Evolutionary conservation across 805 yeast species (phyloP).

Genomic region (Candida rishiriensis): DNA sequence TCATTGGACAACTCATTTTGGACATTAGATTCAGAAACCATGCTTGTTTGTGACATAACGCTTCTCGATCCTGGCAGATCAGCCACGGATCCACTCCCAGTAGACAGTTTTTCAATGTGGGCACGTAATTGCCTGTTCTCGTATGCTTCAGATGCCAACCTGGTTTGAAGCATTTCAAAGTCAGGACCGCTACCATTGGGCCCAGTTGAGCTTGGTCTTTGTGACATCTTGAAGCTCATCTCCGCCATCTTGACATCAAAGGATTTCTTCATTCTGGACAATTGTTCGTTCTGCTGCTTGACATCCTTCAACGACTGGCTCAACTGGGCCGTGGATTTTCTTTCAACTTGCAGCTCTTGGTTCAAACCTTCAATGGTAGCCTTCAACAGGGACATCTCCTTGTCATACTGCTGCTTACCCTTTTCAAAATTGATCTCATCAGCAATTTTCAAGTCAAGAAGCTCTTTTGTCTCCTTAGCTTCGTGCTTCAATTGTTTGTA

Average conservation of each 20-base stretch:
- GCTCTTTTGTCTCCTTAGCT: constrained; percentile 36
- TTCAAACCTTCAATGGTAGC: constrained; percentile 23
- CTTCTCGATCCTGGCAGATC: constrained; percentile 1
- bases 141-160: constrained; percentile 61
- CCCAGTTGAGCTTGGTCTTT: constrained; percentile 17
- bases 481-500: constrained; percentile 42
- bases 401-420: constrained; percentile 41
- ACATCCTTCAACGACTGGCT: constrained; percentile 24
- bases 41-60: constrained; percentile 1
- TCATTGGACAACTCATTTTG: constrained; percentile 21
- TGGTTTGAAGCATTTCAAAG: constrained; percentile 52
- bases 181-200: constrained; percentile 39
- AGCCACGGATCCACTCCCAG: background rate
- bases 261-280: constrained; percentile 27
- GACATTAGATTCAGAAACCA: background rate
- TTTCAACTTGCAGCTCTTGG: constrained; percentile 27
- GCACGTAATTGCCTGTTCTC: constrained; percentile 48
- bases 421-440: constrained; percentile 40
- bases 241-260: constrained; percentile 30
- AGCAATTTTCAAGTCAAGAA: constrained; percentile 38
- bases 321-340: constrained; percentile 20
- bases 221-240: constrained; percentile 25
- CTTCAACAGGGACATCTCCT: constrained; percentile 36
- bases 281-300: constrained; percentile 31
- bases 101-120: constrained; percentile 34